Evolutionary conservation across 2,329 filamentous ascomycete genomes (phyloP).

Genomic region (Trichoderma sp.): DNA sequence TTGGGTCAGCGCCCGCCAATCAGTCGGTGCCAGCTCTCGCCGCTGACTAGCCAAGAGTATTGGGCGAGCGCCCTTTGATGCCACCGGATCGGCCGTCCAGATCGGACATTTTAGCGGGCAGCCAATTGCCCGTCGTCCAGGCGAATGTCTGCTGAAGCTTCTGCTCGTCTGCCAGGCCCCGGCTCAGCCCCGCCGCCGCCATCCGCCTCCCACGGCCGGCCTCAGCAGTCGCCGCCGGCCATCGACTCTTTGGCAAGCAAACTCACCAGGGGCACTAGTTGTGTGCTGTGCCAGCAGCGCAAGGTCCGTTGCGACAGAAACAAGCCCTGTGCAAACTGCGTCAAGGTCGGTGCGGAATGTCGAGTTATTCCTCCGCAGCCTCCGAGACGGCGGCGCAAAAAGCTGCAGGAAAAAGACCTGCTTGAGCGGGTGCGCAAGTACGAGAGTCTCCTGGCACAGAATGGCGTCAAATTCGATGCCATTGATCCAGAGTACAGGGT

Average conservation of each 20-base stretch:
- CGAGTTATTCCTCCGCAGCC: conserved; percentile 55
- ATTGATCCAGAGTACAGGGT: conserved; percentile 48
- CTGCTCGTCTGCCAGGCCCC: background rate
- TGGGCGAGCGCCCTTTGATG: background rate
- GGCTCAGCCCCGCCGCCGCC: conserved; percentile 24
- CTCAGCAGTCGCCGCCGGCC: conserved; percentile 23
- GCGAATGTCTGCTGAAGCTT: conserved; percentile 9
- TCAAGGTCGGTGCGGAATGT: conserved; percentile 60
- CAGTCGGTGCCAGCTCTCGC: background rate
- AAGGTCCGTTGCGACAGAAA: conserved; percentile 73
- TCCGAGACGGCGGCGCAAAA: conserved; percentile 56
- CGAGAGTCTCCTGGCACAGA: conserved; percentile 61
- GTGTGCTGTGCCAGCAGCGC: conserved; percentile 70
- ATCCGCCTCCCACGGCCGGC: conserved; percentile 17
- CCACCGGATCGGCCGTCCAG: background rate
- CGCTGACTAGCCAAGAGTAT: background rate
- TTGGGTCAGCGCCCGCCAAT: conserved; percentile 9
- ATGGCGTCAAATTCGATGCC: conserved; percentile 67
- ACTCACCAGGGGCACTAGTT: conserved; percentile 59
- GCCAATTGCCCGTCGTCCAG: background rate
- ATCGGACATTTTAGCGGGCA: background rate
- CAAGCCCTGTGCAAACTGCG: conserved; percentile 68
- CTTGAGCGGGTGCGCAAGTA: conserved; percentile 67
- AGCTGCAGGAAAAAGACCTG: conserved; percentile 67
- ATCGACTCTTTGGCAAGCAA: conserved; percentile 47